Evolutionary conservation across 2,329 filamentous ascomycete species (phyloP).

Genomic region (Exophiala dermatitidis): DNA sequence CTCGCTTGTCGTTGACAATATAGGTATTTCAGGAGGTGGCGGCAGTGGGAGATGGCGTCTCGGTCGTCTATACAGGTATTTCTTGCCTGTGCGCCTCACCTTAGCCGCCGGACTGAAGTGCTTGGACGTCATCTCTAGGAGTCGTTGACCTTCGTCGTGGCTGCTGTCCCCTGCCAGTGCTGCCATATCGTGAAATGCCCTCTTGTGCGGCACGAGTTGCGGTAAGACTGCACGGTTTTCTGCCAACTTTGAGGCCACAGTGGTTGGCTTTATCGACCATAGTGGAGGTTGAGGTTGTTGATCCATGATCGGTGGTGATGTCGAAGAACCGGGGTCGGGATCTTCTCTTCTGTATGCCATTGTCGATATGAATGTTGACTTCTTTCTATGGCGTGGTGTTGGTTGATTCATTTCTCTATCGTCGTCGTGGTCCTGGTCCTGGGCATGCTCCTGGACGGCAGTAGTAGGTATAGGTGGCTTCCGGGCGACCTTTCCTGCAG

Average conservation of each 20-base stretch:
- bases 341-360: too few relatives aligned
- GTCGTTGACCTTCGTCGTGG: slow-evolving; percentile 5
- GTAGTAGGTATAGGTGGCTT: too few relatives aligned
- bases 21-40: slow-evolving; percentile 24
- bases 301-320: background rate
- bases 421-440: too few relatives aligned
- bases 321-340: background rate
- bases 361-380: too few relatives aligned
- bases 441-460: too few relatives aligned
- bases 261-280: too few relatives aligned
- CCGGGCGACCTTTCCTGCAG: too few relatives aligned
- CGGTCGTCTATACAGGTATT: too few relatives aligned
- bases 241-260: background rate
- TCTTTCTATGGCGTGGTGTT: background rate
- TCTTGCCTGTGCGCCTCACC: too few relatives aligned
- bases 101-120: too few relatives aligned
- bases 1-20: slow-evolving; percentile 19
- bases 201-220: slow-evolving; percentile 8
- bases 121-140: background rate
- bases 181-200: background rate
- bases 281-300: too few relatives aligned
- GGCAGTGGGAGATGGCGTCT: slow-evolving; percentile 11
- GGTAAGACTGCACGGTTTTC: background rate
- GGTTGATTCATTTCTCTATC: too few relatives aligned
- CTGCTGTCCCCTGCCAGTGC: slow-evolving; percentile 8